Percentiles rank a stretch among this genome's conserved stretches.
phyloP scores from a whole-genome alignment of 768 basidiomycete species.

The Flagelloscypha sp. region DNA sequence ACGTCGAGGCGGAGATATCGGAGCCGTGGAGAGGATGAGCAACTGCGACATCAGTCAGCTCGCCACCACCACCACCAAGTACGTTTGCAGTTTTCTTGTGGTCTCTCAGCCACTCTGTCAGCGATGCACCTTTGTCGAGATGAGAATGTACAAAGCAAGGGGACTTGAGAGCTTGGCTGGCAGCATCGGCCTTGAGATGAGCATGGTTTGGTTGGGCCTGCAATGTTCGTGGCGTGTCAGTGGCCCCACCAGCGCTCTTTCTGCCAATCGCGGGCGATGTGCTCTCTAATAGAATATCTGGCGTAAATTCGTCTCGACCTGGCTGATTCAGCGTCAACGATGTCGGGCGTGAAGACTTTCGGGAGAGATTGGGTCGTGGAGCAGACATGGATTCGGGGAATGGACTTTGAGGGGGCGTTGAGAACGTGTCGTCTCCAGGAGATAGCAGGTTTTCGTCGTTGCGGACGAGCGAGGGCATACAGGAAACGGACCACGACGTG shows the following conservation, averaged over 20 bases:
- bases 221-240: constrained; percentile 5
- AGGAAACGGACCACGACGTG: too few relatives aligned
- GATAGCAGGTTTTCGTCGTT: too few relatives aligned
- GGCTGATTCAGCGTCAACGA: constrained; percentile 35
- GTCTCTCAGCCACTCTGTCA: constrained; percentile 63
- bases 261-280: constrained; percentile 23
- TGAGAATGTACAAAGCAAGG: constrained; percentile 93
- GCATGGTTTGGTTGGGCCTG: constrained; percentile 1
- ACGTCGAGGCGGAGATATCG: constrained; percentile 13
- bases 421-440: constrained; percentile 30
- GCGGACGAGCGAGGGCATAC: too few relatives aligned
- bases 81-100: constrained; percentile 28
- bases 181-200: neutral
- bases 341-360: constrained; percentile 32
- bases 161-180: constrained; percentile 39
- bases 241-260: constrained; percentile 12
- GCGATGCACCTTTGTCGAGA: constrained; percentile 73
- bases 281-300: constrained; percentile 35
- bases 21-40: constrained; percentile 38
- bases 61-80: constrained; percentile 16
- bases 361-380: constrained; percentile 31
- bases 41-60: constrained; percentile 46
- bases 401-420: constrained; percentile 35
- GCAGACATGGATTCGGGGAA: constrained; percentile 13
- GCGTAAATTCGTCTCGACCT: constrained; percentile 30